A percentile compares a stretch with the other conserved stretches of the same genome.
These are phyloP conservation scores for Verticillium nonalfalfae DNA, from an alignment of 2,329 filamentous ascomycete species.

Conservation along the genomic window DNA sequence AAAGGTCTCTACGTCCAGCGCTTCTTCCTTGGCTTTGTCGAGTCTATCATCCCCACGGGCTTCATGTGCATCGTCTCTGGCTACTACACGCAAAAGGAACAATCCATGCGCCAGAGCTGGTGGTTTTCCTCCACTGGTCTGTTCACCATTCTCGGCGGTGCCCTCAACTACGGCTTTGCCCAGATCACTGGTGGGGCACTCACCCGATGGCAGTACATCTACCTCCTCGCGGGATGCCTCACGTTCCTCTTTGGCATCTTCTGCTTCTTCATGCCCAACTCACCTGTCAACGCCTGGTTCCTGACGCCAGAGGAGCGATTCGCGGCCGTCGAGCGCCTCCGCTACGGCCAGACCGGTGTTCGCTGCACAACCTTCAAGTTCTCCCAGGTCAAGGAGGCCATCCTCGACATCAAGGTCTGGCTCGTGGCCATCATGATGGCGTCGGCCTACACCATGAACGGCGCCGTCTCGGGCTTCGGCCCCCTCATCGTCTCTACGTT, in stretches of 20 bases:
- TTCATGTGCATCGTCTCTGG: conserved; percentile 59
- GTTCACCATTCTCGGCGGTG: conserved; percentile 57
- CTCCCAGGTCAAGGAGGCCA: conserved; percentile 50
- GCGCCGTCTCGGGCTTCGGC: conserved; percentile 64
- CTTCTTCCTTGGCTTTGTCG: conserved; percentile 58
- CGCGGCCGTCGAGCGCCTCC: conserved; percentile 57
- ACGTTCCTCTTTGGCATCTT: conserved; percentile 59
- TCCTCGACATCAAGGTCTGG: conserved; percentile 56
- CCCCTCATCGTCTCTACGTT: conserved; percentile 68
- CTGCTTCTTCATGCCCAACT: conserved; percentile 61
- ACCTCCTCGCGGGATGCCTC: conserved; percentile 56
- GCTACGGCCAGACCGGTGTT: conserved; percentile 57
- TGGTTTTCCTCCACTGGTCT: conserved; percentile 58
- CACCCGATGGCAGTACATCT: conserved; percentile 65
- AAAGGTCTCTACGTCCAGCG: conserved; percentile 60
- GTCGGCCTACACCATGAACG: conserved; percentile 65
- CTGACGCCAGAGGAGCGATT: conserved; percentile 55
- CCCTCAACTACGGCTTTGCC: conserved; percentile 61
- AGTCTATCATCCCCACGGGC: conserved; percentile 58
- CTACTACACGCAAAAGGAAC: conserved; percentile 61
- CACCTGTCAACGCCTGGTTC: conserved; percentile 64
- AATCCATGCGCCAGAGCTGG: conserved; percentile 58
- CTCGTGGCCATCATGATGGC: conserved; percentile 63
- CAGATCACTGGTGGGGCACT: conserved; percentile 50
- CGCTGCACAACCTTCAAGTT: conserved; percentile 54